Conservation (phyloP, 1,284 basidiomycete species). For the Boletus hoseneyae region DNA sequence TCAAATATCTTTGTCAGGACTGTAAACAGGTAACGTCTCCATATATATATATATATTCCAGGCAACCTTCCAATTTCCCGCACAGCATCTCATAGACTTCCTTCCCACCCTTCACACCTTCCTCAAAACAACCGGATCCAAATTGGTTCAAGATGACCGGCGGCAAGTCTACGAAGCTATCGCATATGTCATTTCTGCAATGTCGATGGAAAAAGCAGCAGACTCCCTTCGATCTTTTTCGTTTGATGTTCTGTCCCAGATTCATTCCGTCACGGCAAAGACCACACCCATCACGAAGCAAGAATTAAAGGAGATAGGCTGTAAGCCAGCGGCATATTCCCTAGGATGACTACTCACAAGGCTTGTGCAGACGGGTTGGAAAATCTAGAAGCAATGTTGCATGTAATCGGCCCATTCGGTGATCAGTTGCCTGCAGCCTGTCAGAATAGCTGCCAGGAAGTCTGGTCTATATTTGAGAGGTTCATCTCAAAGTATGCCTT, state of each 20-base stretch:
- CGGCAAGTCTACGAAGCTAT: constrained; percentile 94
- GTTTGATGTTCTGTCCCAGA: constrained; percentile 65
- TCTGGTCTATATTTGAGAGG: constrained; percentile 81
- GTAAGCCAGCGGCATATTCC: constrained; percentile 42
- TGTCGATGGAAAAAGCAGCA: constrained; percentile 85
- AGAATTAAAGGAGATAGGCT: constrained; percentile 58
- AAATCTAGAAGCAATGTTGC: constrained; percentile 85
- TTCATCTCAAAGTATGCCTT: constrained; percentile 82
- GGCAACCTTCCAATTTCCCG: constrained; percentile 4
- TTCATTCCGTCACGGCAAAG: constrained; percentile 60
- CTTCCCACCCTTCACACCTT: constrained; percentile 91
- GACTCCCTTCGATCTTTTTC: constrained; percentile 83
- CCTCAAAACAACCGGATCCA: constrained; percentile 71
- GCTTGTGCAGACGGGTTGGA: constrained; percentile 69
- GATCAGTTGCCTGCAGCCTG: constrained; percentile 81
- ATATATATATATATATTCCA: not conserved
- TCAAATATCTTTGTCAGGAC: constrained; percentile 97
- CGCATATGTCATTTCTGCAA: constrained; percentile 89
- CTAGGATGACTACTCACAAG: not conserved
- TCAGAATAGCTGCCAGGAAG: constrained; percentile 72
- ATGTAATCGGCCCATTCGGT: constrained; percentile 76
- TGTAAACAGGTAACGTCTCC: constrained; percentile 67
- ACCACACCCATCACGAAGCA: constrained; percentile 52
- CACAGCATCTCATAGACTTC: constrained; percentile 86
- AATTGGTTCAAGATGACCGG: constrained; percentile 84